Percentiles rank a stretch among this genome's conserved stretches.
phyloP scores from a whole-genome alignment of 345 rosid genomes.

The Bruguiera sexangula region DNA sequence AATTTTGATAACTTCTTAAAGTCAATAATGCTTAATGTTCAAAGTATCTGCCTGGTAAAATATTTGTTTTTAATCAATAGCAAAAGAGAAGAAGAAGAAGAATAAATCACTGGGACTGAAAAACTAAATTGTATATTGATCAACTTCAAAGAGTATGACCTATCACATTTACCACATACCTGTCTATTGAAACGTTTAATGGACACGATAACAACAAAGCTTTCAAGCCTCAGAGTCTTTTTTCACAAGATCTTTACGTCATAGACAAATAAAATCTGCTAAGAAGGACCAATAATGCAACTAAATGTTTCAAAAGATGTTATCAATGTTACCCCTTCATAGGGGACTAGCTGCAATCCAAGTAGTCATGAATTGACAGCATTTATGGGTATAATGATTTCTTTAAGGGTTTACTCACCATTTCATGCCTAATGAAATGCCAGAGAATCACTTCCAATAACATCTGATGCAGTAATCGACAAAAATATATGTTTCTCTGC shows the following conservation, averaged over 20 bases:
- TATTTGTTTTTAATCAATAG: not conserved
- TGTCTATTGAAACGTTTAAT: not conserved
- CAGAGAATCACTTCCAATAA: constrained; percentile 6
- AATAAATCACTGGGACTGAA: not conserved
- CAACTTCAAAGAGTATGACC: not conserved
- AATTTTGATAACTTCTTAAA: constrained; percentile 6
- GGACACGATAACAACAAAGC: not conserved
- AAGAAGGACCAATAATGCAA: not conserved
- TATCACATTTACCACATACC: not conserved
- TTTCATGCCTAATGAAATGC: not conserved
- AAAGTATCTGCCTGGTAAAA: not conserved
- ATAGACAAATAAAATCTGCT: not conserved
- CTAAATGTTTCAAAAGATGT: not conserved
- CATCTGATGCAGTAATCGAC: not conserved
- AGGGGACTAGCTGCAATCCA: not conserved
- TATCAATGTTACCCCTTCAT: not conserved
- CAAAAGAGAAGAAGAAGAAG: not conserved
- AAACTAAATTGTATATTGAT: not conserved
- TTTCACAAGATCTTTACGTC: not conserved
- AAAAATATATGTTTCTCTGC: not conserved
- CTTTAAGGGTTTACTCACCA: not conserved
- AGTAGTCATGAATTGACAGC: not conserved
- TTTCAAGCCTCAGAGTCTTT: not conserved
- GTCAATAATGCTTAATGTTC: constrained; percentile 6
- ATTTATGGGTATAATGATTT: not conserved